These are phyloP conservation scores for Blastobotrys raffinosifermentans DNA, from an alignment of 1,139 yeast genomes.

Conservation along the genomic window DNA sequence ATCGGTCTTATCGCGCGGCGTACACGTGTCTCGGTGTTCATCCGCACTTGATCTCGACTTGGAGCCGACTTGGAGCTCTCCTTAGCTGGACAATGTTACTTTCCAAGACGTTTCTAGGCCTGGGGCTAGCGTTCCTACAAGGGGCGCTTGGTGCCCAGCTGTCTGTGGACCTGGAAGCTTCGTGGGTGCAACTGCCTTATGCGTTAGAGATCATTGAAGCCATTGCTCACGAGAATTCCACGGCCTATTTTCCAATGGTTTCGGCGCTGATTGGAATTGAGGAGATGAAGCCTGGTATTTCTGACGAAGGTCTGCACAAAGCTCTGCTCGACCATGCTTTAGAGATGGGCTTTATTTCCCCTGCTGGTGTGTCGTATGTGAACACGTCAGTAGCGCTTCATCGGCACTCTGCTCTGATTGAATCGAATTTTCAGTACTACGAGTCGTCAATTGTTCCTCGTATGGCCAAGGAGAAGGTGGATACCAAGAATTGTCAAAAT, in stretches of 20 bases:
- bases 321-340: constrained; percentile 34
- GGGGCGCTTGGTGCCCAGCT: too few species aligned
- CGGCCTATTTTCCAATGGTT: constrained; percentile 45
- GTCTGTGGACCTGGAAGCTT: constrained; percentile 24
- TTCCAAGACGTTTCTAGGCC: too few species aligned
- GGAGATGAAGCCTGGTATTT: constrained; percentile 21
- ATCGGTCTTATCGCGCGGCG: too few species aligned
- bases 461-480: constrained; percentile 16
- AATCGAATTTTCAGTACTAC: constrained; percentile 56
- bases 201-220: constrained; percentile 51
- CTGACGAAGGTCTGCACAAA: constrained; percentile 40
- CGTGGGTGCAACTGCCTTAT: constrained; percentile 39
- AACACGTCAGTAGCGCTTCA: constrained; percentile 51
- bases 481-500: constrained; percentile 36
- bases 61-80: too few species aligned
- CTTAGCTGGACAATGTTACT: too few species aligned
- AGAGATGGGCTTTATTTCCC: constrained; percentile 20
- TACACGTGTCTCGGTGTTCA: too few species aligned
- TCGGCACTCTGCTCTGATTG: constrained; percentile 53
- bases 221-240: constrained; percentile 43
- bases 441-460: constrained; percentile 29
- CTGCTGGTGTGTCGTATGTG: constrained; percentile 34
- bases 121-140: too few species aligned
- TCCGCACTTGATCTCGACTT: too few species aligned
- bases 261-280: constrained; percentile 33